phyloP scores from a whole-genome alignment of 768 basidiomycete species.

The Suillus subalutaceus region DNA sequence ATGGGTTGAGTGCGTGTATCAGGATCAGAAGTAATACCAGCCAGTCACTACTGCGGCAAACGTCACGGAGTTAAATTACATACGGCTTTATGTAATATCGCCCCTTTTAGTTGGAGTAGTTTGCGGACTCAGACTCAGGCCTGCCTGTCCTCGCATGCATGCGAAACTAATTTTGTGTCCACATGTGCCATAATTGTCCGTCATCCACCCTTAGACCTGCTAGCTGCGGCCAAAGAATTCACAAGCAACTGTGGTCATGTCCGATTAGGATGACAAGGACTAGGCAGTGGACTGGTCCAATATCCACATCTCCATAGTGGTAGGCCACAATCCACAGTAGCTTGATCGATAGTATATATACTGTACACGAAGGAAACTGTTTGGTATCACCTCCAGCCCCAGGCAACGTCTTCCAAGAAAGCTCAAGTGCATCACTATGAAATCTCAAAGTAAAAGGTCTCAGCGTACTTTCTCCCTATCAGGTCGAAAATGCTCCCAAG shows the following conservation, averaged over 20 bases:
- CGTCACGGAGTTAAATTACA: not conserved
- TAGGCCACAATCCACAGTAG: constrained; percentile 5
- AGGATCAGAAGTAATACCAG: not conserved
- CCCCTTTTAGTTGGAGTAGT: constrained; percentile 4
- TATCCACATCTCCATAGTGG: not conserved
- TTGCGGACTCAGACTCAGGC: too few species aligned
- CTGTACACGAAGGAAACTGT: not conserved
- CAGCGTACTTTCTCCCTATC: not conserved
- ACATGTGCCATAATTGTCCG: not conserved
- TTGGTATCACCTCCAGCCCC: not conserved
- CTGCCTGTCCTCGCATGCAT: not conserved
- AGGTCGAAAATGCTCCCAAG: not conserved
- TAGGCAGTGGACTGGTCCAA: not conserved
- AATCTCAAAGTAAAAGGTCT: not conserved
- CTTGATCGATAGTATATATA: not conserved
- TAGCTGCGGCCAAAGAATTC: not conserved
- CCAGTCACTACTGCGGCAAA: not conserved
- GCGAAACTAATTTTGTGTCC: not conserved
- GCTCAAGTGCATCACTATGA: not conserved
- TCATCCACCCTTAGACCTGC: not conserved
- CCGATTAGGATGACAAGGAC: not conserved
- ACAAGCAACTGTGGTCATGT: not conserved
- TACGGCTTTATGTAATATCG: not conserved
- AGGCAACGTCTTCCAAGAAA: not conserved
- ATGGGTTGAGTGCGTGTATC: not conserved